Percentiles rank a stretch among this genome's conserved stretches.
Evolutionary conservation across 495 filamentous ascomycete genomes (phyloP).

Genomic region (Talaromyces thailandensis): DNA sequence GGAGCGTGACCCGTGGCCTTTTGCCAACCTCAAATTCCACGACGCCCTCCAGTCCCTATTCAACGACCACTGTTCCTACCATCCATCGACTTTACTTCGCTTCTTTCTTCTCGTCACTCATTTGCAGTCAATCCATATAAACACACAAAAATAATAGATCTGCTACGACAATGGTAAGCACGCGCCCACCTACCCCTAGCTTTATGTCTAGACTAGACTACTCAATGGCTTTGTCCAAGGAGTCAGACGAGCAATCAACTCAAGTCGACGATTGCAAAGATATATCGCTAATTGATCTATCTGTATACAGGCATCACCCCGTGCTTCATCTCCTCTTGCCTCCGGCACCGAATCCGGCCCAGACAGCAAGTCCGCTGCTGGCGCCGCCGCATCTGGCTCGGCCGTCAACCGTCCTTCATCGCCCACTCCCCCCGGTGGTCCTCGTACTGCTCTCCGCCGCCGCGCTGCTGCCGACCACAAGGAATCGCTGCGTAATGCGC

Average conservation of each 20-base stretch:
- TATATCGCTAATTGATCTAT: slow-evolving; percentile 2
- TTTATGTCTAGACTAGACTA: not conserved
- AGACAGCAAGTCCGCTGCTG: slow-evolving; percentile 60
- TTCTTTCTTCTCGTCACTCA: not conserved
- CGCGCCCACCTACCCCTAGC: not conserved
- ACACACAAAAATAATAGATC: not conserved
- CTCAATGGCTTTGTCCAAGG: not conserved
- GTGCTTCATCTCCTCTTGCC: slow-evolving; percentile 39
- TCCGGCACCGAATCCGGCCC: slow-evolving; percentile 41
- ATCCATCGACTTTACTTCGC: not conserved
- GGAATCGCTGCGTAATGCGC: slow-evolving; percentile 82
- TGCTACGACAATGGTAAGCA: slow-evolving; percentile 4
- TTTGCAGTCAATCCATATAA: not conserved
- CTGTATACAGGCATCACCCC: slow-evolving; percentile 29
- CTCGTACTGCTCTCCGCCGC: slow-evolving; percentile 87
- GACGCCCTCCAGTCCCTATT: not conserved
- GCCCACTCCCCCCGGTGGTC: slow-evolving; percentile 85
- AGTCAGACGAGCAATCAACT: not conserved
- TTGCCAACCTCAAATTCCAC: slow-evolving; percentile 3
- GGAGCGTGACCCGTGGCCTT: slow-evolving; percentile 6
- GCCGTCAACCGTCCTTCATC: slow-evolving; percentile 71
- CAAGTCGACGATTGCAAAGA: not conserved
- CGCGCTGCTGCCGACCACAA: slow-evolving; percentile 92
- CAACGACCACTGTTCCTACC: not conserved
- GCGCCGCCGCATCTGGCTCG: slow-evolving; percentile 49